A percentile compares a stretch with the other conserved stretches of the same genome.
These are phyloP conservation scores for Rhizopogon sp. DNA, from an alignment of 768 basidiomycete species.

Conservation along the genomic window DNA sequence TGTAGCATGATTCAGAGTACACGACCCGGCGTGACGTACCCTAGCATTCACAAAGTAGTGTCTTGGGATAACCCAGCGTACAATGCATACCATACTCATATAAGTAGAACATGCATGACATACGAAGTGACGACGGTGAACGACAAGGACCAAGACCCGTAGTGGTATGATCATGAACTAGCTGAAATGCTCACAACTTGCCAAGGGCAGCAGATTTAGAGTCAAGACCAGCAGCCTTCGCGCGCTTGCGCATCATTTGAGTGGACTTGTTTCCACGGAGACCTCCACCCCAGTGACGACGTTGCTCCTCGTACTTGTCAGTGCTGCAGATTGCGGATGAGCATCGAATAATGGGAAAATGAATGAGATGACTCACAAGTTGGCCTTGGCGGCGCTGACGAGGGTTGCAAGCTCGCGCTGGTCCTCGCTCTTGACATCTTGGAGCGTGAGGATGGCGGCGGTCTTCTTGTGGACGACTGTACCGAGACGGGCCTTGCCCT, in stretches of 20 bases:
- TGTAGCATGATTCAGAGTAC: neutral
- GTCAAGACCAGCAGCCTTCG: conserved; percentile 81
- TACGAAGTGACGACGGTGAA: neutral
- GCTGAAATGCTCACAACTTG: conserved; percentile 50
- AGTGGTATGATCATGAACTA: neutral
- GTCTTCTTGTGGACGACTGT: conserved; percentile 99
- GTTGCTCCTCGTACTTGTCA: conserved; percentile 90
- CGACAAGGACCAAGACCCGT: neutral
- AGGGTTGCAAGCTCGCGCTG: conserved; percentile 89
- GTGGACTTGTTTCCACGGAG: conserved; percentile 92
- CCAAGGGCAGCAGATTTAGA: conserved; percentile 48
- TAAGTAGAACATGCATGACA: neutral
- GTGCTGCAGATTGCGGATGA: conserved; percentile 39
- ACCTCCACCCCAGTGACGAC: conserved; percentile 95
- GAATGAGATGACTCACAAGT: conserved; percentile 65
- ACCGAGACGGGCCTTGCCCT: conserved; percentile 97
- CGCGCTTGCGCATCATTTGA: conserved; percentile 90
- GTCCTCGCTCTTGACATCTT: conserved; percentile 95
- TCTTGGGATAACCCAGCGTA: neutral
- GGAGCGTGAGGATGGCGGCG: conserved; percentile 82
- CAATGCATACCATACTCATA: neutral
- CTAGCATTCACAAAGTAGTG: neutral
- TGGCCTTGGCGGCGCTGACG: conserved; percentile 91
- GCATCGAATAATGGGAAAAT: conserved; percentile 2
- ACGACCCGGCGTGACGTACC: neutral